phyloP scores from a whole-genome alignment of 345 rosid genomes.

The Salix purpurea region DNA sequence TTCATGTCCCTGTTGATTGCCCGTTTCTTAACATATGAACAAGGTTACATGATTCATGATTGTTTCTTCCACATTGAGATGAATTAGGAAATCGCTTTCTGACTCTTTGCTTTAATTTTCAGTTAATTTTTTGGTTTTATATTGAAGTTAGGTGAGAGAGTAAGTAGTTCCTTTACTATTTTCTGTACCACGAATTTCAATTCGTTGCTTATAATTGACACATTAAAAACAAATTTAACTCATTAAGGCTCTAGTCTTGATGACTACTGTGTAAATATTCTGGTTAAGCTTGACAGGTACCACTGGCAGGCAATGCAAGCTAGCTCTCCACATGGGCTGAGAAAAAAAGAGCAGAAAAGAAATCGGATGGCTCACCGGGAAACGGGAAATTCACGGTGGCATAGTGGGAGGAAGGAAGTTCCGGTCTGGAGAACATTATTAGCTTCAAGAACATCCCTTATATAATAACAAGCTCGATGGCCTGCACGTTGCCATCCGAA shows the following conservation, averaged over 20 bases:
- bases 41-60: constrained; percentile 27
- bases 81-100: constrained; percentile 6
- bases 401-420: no score
- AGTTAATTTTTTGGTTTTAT: background rate
- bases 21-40: constrained; percentile 12
- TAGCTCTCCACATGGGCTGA: background rate
- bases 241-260: background rate
- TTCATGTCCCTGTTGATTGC: constrained; percentile 20
- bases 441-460: no score
- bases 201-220: background rate
- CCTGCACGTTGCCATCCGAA: no score
- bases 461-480: no score
- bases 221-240: background rate
- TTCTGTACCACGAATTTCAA: background rate
- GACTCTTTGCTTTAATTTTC: background rate
- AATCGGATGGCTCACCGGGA: background rate
- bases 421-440: no score
- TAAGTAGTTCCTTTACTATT: background rate
- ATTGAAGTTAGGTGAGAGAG: constrained; percentile 29
- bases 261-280: background rate
- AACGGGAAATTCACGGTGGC: background rate
- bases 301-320: background rate
- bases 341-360: background rate
- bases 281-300: background rate
- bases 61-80: constrained; percentile 5